Conservation (phyloP, 495 filamentous ascomycete genomes). For the Cercophora scortea region DNA sequence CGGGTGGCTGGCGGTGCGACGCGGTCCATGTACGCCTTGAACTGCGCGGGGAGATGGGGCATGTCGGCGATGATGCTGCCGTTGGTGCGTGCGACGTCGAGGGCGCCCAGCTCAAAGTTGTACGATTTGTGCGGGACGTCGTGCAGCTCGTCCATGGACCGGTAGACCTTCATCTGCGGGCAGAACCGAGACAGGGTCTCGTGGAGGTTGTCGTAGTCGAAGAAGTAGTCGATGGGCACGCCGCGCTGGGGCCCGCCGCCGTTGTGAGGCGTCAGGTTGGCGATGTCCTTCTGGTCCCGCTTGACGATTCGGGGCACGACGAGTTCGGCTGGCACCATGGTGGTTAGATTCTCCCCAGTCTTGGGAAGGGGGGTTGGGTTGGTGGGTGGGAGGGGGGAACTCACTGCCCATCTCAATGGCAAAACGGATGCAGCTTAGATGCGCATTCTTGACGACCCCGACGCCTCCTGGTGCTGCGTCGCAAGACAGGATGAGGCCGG, state of each 20-base stretch:
- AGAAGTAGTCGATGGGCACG: slow-evolving; percentile 23
- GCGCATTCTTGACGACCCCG: slow-evolving; percentile 22
- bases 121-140: slow-evolving; percentile 12
- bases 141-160: slow-evolving; percentile 18
- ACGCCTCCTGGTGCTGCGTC: slow-evolving; percentile 20
- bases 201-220: slow-evolving; percentile 27
- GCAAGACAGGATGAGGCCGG: slow-evolving; percentile 24
- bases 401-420: slow-evolving; percentile 31
- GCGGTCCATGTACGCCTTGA: slow-evolving; percentile 13
- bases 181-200: slow-evolving; percentile 18
- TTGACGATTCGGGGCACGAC: slow-evolving; percentile 21
- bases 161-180: slow-evolving; percentile 27
- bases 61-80: slow-evolving; percentile 13
- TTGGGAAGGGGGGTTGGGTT: not conserved
- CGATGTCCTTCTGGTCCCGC: slow-evolving; percentile 9
- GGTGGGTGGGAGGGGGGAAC: not conserved
- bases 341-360: not conserved
- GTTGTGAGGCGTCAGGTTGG: slow-evolving; percentile 2
- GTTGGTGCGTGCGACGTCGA: slow-evolving; percentile 2
- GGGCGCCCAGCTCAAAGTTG: not conserved
- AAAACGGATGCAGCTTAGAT: slow-evolving; percentile 28
- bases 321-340: slow-evolving; percentile 13
- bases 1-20: slow-evolving; percentile 3
- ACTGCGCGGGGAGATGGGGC: slow-evolving; percentile 3
- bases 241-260: slow-evolving; percentile 9